These are phyloP conservation scores for Macrocystidia cucumis DNA, from an alignment of 1,284 basidiomycete genomes.

Conservation along the genomic window DNA sequence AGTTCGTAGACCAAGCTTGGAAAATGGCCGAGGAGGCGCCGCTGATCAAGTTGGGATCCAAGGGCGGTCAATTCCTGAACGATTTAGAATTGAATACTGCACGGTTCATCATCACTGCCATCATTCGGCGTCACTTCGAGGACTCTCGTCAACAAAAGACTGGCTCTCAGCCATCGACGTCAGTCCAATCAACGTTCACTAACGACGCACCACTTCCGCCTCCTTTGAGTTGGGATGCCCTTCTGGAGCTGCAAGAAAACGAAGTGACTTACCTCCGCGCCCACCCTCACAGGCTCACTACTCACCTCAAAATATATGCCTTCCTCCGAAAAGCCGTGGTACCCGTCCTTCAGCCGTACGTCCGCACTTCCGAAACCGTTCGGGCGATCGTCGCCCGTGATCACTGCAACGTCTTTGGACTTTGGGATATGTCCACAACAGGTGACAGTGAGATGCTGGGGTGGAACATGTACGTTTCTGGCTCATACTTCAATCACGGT, in stretches of 20 bases:
- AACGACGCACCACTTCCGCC: too few relatives aligned
- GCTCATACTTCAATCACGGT: slow-evolving; percentile 66
- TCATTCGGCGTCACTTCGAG: slow-evolving; percentile 33
- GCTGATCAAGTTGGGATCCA: slow-evolving; percentile 7
- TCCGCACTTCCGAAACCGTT: slow-evolving; percentile 31
- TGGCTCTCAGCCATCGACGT: slow-evolving; percentile 1
- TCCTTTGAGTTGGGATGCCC: slow-evolving; percentile 29
- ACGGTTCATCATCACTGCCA: slow-evolving; percentile 38
- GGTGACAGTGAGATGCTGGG: slow-evolving; percentile 56
- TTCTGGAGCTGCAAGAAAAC: slow-evolving; percentile 43
- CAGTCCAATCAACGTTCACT: slow-evolving; percentile 11
- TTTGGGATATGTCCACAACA: slow-evolving; percentile 41
- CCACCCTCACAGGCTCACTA: slow-evolving; percentile 34
- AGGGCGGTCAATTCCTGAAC: slow-evolving; percentile 21
- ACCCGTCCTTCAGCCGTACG: slow-evolving; percentile 24
- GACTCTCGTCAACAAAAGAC: too few relatives aligned
- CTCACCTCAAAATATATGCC: slow-evolving; percentile 36
- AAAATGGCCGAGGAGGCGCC: slow-evolving; percentile 15
- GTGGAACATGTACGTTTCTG: slow-evolving; percentile 51
- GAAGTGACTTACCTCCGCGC: slow-evolving; percentile 31
- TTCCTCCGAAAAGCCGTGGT: slow-evolving; percentile 26
- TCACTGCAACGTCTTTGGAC: slow-evolving; percentile 58
- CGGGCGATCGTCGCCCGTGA: slow-evolving; percentile 50
- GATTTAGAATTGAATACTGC: slow-evolving; percentile 47
- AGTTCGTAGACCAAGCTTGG: slow-evolving; percentile 28